Evolutionary conservation across 2,329 filamentous ascomycete species (phyloP), one percentile per base, ranked within the genome.

Genomic region (Acrocalymma vagum): DNA sequence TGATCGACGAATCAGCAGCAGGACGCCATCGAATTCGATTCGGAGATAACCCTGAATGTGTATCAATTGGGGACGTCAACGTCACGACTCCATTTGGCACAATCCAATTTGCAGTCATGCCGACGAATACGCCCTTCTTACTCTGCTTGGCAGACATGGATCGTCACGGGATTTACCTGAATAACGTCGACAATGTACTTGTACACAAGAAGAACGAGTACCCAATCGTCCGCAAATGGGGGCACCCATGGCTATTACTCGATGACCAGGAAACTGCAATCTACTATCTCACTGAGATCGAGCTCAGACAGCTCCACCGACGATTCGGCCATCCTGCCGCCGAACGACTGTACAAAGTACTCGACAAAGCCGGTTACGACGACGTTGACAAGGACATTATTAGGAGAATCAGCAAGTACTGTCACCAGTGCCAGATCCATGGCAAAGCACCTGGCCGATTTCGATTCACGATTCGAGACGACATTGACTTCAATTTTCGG

Each of bases 181-280:
- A 29, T 14, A 29, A 29, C 15, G 8, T 15, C 14, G 15, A 9
- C 8, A 15, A 29, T 14, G 9, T 10, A 8, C 27, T 29, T 8
- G 14, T 29, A 9, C 27, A 29, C 9, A 14, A 14, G 8, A 8
- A 29, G 9, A 15, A 9, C 9, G 15, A 9, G 9, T 9, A 10
- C 15, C 33, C 33, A 6, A 24, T 36, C 13, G 20, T 36, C 4
- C 33, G 33, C 21, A 36, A 36, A 27, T 36, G 33, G 33, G 33
- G 33, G 28, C 33, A 36, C 15, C 33, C 33, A 9, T 36, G 33
- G 33, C n/a, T 36, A 7, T 24, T n/a, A 10, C 24, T 36, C n/a
- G 23, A 25, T 25, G 23, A 25, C 9, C 23, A 25, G 23, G 23
- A 25, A n/a, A 25, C 23, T 25, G 15, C 8, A 27, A n/a, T n/a